phyloP scores from a whole-genome alignment of 1,284 basidiomycete species.

The Trametes polyzona region DNA sequence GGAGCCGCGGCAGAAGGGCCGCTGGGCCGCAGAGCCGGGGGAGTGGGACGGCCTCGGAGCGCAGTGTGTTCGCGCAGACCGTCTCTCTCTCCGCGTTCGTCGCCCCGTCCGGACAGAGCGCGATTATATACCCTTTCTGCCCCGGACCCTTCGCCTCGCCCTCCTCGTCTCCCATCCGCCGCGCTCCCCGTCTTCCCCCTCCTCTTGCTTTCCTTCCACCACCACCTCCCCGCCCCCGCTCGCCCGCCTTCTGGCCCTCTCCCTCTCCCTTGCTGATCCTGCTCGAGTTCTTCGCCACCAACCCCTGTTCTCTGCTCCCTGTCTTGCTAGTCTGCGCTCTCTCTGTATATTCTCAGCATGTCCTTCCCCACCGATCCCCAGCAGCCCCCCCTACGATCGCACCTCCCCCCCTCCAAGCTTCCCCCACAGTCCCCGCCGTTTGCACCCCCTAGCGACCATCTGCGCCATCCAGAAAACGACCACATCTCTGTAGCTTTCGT shows the following conservation, averaged over 20 bases:
- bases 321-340: background rate
- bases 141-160: background rate
- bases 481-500: conserved; percentile 38
- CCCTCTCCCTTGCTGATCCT: background rate
- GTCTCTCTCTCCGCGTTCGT: background rate
- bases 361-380: conserved; percentile 6
- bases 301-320: background rate
- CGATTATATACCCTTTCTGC: background rate
- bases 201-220: conserved; percentile 7
- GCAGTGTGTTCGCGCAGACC: background rate
- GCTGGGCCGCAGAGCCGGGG: background rate
- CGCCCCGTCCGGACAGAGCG: background rate
- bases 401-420: conserved; percentile 1
- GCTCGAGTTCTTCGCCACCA: background rate
- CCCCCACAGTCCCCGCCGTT: conserved; percentile 3
- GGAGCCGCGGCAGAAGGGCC: background rate
- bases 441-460: background rate
- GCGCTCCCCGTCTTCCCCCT: background rate
- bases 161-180: background rate
- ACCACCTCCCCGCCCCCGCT: background rate
- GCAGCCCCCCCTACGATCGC: background rate
- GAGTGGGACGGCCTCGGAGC: background rate
- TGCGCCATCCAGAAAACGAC: conserved; percentile 19
- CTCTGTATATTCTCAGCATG: background rate
- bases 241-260: background rate